Conservation (phyloP, 129 eudicot genomes). For the Sambucus nigra region DNA sequence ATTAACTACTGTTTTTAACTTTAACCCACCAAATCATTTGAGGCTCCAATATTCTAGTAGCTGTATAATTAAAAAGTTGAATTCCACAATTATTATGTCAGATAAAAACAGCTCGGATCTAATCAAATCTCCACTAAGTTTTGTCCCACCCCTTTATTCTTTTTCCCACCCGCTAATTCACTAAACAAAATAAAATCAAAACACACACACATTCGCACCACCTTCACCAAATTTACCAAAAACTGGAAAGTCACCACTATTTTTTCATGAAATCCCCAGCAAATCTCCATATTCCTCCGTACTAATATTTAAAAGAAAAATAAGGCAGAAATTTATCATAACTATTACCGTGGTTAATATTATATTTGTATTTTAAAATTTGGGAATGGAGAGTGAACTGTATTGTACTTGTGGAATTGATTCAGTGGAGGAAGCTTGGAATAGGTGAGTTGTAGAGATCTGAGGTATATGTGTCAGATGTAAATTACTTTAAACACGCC, state of each 20-base stretch:
- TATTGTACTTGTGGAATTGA: background rate
- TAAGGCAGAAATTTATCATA: too few species aligned
- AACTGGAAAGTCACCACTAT: background rate
- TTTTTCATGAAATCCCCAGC: slow-evolving; percentile 1
- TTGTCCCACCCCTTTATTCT: slow-evolving; percentile 17
- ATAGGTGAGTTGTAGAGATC: background rate
- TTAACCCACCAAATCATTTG: too few species aligned
- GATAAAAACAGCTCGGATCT: slow-evolving; percentile 17
- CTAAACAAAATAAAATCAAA: background rate
- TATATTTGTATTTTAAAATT: too few species aligned
- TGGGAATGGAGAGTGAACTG: background rate
- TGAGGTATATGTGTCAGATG: slow-evolving; percentile 7
- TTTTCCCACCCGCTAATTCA: background rate
- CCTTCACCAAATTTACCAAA: background rate
- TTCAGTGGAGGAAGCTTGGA: background rate
- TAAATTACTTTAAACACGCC: slow-evolving; percentile 7
- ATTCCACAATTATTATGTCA: slow-evolving; percentile 20
- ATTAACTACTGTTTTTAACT: too few species aligned
- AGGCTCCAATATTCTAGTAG: background rate
- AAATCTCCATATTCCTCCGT: slow-evolving; percentile 8
- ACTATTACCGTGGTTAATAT: background rate
- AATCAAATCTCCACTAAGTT: slow-evolving; percentile 29
- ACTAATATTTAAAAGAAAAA: too few species aligned
- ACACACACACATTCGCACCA: background rate
- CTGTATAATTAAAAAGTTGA: slow-evolving; percentile 12